A percentile compares a stretch with the other conserved stretches of the same genome.
phyloP scores from a whole-genome alignment of 2,329 filamentous ascomycete genomes.

The Cladorrhinum sp. region DNA sequence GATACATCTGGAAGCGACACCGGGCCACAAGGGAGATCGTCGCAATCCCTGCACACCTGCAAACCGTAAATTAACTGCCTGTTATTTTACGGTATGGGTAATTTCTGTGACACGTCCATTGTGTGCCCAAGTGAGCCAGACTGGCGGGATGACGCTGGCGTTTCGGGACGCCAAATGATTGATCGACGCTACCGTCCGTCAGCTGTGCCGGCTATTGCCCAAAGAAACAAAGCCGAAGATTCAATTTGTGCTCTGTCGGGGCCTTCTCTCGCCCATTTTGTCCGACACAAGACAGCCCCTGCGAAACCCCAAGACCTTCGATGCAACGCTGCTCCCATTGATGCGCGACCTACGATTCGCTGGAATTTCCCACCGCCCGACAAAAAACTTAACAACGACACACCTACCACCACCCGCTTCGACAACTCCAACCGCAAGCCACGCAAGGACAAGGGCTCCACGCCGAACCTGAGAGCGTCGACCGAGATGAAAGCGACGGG shows the following conservation, averaged over 20 bases:
- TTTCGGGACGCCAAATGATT: background rate
- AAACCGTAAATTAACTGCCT: background rate
- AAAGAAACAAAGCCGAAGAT: background rate
- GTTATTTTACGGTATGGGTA: background rate
- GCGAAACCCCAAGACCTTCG: background rate
- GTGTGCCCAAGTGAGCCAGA: background rate
- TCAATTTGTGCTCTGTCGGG: background rate
- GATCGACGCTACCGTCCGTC: conserved; percentile 6
- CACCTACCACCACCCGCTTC: background rate
- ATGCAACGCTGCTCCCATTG: background rate
- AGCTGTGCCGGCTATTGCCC: background rate
- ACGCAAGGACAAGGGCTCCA: background rate
- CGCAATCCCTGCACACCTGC: background rate
- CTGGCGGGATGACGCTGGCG: conserved; percentile 1
- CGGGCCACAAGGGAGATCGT: conserved; percentile 7
- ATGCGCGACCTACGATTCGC: background rate
- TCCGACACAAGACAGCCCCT: background rate
- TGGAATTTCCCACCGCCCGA: background rate
- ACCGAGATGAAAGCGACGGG: background rate
- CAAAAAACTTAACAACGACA: background rate
- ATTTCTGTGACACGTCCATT: background rate
- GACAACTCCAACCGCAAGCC: background rate
- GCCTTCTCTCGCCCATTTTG: background rate
- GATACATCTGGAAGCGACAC: background rate
- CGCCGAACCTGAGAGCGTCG: background rate